A percentile compares a stretch with the other conserved stretches of the same genome.
Evolutionary conservation across 805 yeast genomes (phyloP).

Genomic region (Yarrowia divulgata): DNA sequence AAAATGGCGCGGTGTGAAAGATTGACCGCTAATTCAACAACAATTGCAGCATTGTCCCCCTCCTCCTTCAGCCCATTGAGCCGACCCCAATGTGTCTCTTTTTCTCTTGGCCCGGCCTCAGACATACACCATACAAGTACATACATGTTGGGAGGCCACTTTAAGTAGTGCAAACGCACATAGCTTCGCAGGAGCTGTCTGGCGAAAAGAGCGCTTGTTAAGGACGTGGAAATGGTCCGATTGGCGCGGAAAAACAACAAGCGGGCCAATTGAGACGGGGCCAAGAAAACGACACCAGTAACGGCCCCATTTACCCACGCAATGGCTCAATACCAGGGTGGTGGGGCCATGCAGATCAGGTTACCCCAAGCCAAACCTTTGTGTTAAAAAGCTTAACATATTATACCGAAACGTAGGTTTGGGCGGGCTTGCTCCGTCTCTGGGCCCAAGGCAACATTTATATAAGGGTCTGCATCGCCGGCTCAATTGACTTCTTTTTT

Average conservation of each 20-base stretch:
- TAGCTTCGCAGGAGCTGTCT: conserved; percentile 6
- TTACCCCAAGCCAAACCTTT: conserved; percentile 38
- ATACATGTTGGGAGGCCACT: conserved; percentile 28
- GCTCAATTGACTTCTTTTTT: neutral
- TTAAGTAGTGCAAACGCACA: conserved; percentile 27
- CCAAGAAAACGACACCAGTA: neutral
- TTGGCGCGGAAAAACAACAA: neutral
- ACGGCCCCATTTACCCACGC: conserved; percentile 2
- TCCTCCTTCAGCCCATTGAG: neutral
- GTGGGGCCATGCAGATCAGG: conserved; percentile 1
- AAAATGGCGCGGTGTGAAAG: no score
- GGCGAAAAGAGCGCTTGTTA: neutral
- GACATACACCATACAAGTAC: neutral
- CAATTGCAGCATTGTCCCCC: no score
- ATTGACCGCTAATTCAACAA: no score
- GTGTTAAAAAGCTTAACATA: conserved; percentile 33
- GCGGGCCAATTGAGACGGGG: neutral
- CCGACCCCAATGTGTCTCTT: conserved; percentile 7
- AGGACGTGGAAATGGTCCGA: neutral
- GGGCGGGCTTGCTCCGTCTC: conserved; percentile 36
- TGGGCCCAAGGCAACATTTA: conserved; percentile 18
- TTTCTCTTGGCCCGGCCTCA: no score
- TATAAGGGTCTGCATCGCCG: conserved; percentile 21
- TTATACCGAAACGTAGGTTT: conserved; percentile 30
- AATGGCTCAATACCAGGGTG: neutral